Evolutionary conservation across 2,329 filamentous ascomycete genomes (phyloP), one percentile per base, ranked within the genome.

Genomic region (Penicillium oxalicum): DNA sequence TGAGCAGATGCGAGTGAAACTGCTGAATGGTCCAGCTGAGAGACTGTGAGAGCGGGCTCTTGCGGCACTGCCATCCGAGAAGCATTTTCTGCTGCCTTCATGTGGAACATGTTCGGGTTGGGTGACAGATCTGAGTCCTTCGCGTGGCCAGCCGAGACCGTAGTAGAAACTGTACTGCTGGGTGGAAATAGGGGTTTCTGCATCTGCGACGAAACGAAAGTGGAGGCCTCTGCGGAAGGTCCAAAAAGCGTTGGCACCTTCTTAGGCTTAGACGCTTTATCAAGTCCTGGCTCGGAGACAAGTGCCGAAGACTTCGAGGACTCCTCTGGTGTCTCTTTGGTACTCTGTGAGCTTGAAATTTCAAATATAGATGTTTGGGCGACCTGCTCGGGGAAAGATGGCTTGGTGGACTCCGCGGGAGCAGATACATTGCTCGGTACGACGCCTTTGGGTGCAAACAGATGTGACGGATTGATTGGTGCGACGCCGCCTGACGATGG

Each of bases 181-280:
- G 32, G 7, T 2, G 40, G 44, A 39, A 54, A 54, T 32, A 54
- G 40, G 12, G 53, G 47, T 26, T 42, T 39, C 37, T 37, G 35
- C 6, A 9, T 33, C 18, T 48, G 46, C n/a, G 18, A 27, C 5
- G 41, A 6, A 44, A 33, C 25, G 8, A 44, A 37, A 6, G 13
- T 34, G 27, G 41, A 36, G 12, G 33, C 12, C 24, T 26, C 41
- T 13, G 41, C 25, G 5, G 41, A 26, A 5, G 41, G n/a, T 7
- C 41, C 25, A 24, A 44, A 44, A 28, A 44, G 41, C n/a, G 34
- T 44, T 27, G 41, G 41, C 8, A 28, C 25, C 28, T 13, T 11
- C 4, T 18, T 26, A 24, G 40, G 40, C 4, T 8, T 28, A 12
- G 40, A 12, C 8, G 8, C 3, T 33, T 13, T 28, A 8, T 33